Conservation (phyloP, 163 green algal species). For the Smithsoniella earleae region DNA sequence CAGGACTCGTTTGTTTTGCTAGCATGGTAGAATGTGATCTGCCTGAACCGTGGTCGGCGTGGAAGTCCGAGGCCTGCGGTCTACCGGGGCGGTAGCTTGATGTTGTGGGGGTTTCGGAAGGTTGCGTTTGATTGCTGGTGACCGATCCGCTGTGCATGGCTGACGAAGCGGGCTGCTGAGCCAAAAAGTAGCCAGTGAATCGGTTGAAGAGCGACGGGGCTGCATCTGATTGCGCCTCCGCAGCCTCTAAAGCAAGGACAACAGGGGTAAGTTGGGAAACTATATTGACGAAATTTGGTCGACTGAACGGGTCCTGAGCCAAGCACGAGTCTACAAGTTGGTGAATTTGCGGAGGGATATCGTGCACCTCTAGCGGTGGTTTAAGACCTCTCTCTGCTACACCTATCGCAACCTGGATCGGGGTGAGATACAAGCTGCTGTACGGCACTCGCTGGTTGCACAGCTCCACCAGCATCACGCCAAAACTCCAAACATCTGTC, state of each 20-base stretch:
- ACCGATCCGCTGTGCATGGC: no score
- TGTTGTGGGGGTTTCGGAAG: no score
- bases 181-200: no score
- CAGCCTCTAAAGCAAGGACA: not conserved
- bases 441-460: constrained; percentile 60
- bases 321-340: constrained; percentile 16
- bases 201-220: not conserved
- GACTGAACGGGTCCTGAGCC: not conserved
- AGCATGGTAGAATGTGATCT: no score
- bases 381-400: constrained; percentile 1
- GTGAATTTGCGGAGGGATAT: not conserved
- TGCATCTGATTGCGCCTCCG: not conserved
- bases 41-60: no score
- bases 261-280: constrained; percentile 3
- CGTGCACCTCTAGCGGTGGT: not conserved
- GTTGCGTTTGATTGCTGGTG: no score
- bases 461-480: constrained; percentile 70
- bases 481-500: constrained; percentile 79
- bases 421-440: constrained; percentile 54
- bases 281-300: constrained; percentile 8
- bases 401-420: constrained; percentile 50
- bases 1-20: no score
- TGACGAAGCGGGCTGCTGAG: no score
- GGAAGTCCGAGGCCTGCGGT: no score
- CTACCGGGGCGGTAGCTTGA: no score